Evolutionary conservation across 75 land plant species (phyloP).

Genomic region (Adiantum capillusveneris): DNA sequence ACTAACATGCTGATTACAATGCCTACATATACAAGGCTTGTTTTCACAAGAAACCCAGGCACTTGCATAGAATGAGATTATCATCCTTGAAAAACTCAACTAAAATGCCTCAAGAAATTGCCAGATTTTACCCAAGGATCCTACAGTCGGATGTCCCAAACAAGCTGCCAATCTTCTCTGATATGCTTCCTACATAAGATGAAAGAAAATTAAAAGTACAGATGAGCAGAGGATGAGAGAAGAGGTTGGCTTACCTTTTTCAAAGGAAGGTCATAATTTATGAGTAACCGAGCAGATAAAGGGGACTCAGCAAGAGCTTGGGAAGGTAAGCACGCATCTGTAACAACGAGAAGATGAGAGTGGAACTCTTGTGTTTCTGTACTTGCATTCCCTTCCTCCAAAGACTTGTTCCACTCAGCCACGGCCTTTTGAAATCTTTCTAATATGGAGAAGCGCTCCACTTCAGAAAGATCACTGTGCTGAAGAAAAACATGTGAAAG

Average conservation of each 20-base stretch:
- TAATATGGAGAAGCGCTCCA: slow-evolving; percentile 44
- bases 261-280: slow-evolving; percentile 69
- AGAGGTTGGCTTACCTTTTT: slow-evolving; percentile 40
- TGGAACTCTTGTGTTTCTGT: slow-evolving; percentile 15
- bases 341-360: slow-evolving; percentile 59
- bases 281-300: slow-evolving; percentile 57
- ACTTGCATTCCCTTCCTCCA: slow-evolving; percentile 13
- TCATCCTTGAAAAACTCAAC: too few species aligned
- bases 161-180: slow-evolving; percentile 83
- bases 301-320: slow-evolving; percentile 59
- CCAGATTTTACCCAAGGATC: background rate
- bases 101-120: background rate
- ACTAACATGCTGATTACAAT: slow-evolving; percentile 90
- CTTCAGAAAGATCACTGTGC: slow-evolving; percentile 88
- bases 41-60: too few species aligned
- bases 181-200: slow-evolving; percentile 66
- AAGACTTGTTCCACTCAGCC: slow-evolving; percentile 41
- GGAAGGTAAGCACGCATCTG: slow-evolving; percentile 84
- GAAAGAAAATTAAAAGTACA: too few species aligned
- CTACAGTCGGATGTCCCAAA: slow-evolving; percentile 14
- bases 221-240: background rate
- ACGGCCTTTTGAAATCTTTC: slow-evolving; percentile 54
- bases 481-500: slow-evolving; percentile 15
- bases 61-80: too few species aligned
- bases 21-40: slow-evolving; percentile 21